Evolutionary conservation across 2,329 filamentous ascomycete species (phyloP), one percentile per base, ranked within the genome.

Genomic region (Penicillium sumatraense): DNA sequence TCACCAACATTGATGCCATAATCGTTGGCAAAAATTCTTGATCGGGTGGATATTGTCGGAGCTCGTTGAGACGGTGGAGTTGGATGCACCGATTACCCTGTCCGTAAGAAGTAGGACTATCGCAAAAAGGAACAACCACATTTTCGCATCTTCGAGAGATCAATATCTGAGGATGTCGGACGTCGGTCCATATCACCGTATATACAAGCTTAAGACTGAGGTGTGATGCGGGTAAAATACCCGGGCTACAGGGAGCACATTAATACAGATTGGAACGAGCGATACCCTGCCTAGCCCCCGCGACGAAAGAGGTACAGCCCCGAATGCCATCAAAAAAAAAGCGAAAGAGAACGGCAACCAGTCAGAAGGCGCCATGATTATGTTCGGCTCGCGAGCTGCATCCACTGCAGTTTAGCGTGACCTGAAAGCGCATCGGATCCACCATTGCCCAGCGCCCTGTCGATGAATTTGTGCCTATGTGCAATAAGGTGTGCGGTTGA

Each of bases 1-100:
- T 31, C 42, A 46, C 42, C 6, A 49, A 69, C 67, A 69, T 58
- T 68, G 67, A 53, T 70, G 68, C 26, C 64, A 61, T 29, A 68
- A 55, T 45, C 68, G 61, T 35, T 61, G 55, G 53, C 68, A 70
- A 49, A 68, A 66, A 49, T 67, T 66, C 14, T 48, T 40, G 38
- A 68, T 62, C 9, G 67, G 62, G 52, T 70, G 62, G 27, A 68
- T 46, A 40, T 58, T 59, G 2, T 61, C 59, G 6, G 54, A 41
- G 7, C 45, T 50, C 5, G 57, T 33, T 18, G 40, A 27, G 14
- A 40, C 27, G 2, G 57, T 35, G 24, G 45, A 40, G n/a, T 50
- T 40, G 24, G 31, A 41, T 14, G 42, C 47, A 18, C 42, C 26
- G 26, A 31, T 31, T 8, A 21, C 16, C 42, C n/a, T 21, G 24